Evolutionary conservation across 2,329 filamentous ascomycete species (phyloP), one percentile per base, ranked within the genome.

Genomic region (Bipolaris victoriae): DNA sequence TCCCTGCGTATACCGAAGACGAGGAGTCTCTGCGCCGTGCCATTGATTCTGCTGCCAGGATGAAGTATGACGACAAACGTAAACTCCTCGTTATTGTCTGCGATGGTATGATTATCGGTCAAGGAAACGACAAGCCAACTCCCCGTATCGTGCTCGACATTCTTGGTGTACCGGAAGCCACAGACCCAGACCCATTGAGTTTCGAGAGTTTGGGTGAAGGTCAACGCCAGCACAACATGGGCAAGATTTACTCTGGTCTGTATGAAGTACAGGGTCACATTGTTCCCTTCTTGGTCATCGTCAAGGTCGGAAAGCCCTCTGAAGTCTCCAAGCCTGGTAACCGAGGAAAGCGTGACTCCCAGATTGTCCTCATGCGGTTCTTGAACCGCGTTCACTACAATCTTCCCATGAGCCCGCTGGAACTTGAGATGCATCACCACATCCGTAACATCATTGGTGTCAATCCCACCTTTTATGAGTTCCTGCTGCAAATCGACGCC

Each of bases 321-420:
- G 89, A 91, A 75, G 88, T 90, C 24, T 80, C 80, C 40, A 80
- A 77, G 63, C 89, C 95, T 60, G 95, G 95, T 76, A 99, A 99
- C 82, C 90, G 95, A 84, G 95, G 95, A 79, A 99, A 99, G 85
- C 94, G 95, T 84, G 95, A 99, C 78, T 98, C 95, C 52, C 95
- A 99, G 79, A 96, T 99, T 89, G 84, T 99, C 63, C 81, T 98
- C 61, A 99, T 99, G 95, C 90, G 95, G 63, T 99, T 99, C 88
- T 86, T 99, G 73, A 98, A 99, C 84, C 91, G 95, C 64, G 92
- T 99, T 47, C 95, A 99, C 81, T 97, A 99, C 84, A 97, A 97
- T 76, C 82, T 94, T 54, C 82, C 95, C 20, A 99, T 99, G 95
- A 96, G 89, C 70, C 95, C 95, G 3, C 84, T 99, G 68, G 95